A percentile compares a stretch with the other conserved stretches of the same genome.
Conservation (phyloP, 495 filamentous ascomycete genomes). For the Neurospora africana region DNA sequence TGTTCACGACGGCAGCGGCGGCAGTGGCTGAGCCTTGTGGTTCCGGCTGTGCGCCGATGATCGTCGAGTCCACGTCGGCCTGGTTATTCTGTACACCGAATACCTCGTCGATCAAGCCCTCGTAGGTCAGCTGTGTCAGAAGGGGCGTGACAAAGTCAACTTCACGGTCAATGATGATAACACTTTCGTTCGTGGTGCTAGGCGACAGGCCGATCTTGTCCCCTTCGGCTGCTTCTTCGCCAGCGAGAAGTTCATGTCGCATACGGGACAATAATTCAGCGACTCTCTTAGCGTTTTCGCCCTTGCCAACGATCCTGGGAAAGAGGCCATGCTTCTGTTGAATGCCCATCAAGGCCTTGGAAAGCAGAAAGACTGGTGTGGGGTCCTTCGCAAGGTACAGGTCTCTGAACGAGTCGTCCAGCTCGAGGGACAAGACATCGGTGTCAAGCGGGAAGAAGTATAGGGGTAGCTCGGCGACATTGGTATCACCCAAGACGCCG, state of each 20-base stretch:
- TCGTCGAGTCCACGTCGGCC: conserved; percentile 83
- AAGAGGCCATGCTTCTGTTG: conserved; percentile 90
- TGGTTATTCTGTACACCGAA: conserved; percentile 84
- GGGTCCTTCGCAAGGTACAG: conserved; percentile 87
- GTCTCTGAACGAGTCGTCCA: conserved; percentile 77
- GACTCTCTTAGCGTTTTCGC: conserved; percentile 80
- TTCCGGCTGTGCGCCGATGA: conserved; percentile 60
- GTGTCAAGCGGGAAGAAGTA: conserved; percentile 86
- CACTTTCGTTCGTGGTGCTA: conserved; percentile 73
- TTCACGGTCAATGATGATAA: conserved; percentile 92
- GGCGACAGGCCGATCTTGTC: conserved; percentile 66
- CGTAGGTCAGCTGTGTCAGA: conserved; percentile 92
- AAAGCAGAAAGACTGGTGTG: conserved; percentile 74
- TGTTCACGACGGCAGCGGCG: conserved; percentile 21
- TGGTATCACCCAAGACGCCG: conserved; percentile 87
- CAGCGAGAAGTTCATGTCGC: conserved; percentile 79
- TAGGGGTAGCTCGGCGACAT: conserved; percentile 71
- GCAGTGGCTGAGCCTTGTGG: conserved; percentile 38
- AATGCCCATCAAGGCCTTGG: conserved; percentile 88
- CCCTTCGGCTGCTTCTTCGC: conserved; percentile 54
- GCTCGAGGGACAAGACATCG: conserved; percentile 83
- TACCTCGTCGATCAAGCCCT: conserved; percentile 90
- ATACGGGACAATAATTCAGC: conserved; percentile 86
- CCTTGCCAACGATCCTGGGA: conserved; percentile 91
- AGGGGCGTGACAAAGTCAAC: conserved; percentile 86